Evolutionary conservation across 169 alveolate species (phyloP).

Genomic region (Cryptosporidium ubiquitum): DNA sequence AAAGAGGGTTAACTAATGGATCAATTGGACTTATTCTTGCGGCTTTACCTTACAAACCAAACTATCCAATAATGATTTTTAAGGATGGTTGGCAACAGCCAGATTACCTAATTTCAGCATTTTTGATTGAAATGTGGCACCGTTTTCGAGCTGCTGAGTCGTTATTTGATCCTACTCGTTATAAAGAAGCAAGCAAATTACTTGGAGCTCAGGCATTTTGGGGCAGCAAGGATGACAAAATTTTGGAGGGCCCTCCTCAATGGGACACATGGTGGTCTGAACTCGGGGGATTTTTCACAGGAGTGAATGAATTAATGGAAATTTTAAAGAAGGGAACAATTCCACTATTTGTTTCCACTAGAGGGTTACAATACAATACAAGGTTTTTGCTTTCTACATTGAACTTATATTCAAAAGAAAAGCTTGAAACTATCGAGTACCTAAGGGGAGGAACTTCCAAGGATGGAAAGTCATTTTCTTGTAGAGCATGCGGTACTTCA

Average conservation of each 20-base stretch:
- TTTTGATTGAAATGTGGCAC: slow-evolving; percentile 55
- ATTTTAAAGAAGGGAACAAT: slow-evolving; percentile 42
- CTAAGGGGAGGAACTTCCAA: slow-evolving; percentile 58
- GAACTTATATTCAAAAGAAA: slow-evolving; percentile 47
- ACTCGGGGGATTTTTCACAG: slow-evolving; percentile 35
- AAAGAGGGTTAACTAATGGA: slow-evolving; percentile 35
- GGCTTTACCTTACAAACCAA: slow-evolving; percentile 57
- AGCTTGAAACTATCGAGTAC: slow-evolving; percentile 45
- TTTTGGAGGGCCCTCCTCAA: slow-evolving; percentile 14
- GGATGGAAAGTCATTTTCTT: slow-evolving; percentile 19
- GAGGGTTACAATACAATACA: slow-evolving; percentile 41
- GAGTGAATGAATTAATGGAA: slow-evolving; percentile 51
- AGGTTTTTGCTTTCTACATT: slow-evolving; percentile 44
- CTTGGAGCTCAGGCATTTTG: slow-evolving; percentile 71
- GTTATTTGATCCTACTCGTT: slow-evolving; percentile 44
- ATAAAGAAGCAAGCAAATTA: slow-evolving; percentile 41
- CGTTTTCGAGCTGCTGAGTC: slow-evolving; percentile 60
- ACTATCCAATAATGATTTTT: slow-evolving; percentile 57
- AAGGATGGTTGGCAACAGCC: slow-evolving; percentile 73
- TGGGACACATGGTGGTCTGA: slow-evolving; percentile 67
- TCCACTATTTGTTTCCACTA: slow-evolving; percentile 57
- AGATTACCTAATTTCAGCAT: slow-evolving; percentile 55
- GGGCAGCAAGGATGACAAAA: slow-evolving; percentile 22
- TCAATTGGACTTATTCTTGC: slow-evolving; percentile 59
- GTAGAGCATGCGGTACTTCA: slow-evolving; percentile 2